Evolutionary conservation across 1,284 basidiomycete genomes (phyloP).

Genomic region (Phylloporus gajari): DNA sequence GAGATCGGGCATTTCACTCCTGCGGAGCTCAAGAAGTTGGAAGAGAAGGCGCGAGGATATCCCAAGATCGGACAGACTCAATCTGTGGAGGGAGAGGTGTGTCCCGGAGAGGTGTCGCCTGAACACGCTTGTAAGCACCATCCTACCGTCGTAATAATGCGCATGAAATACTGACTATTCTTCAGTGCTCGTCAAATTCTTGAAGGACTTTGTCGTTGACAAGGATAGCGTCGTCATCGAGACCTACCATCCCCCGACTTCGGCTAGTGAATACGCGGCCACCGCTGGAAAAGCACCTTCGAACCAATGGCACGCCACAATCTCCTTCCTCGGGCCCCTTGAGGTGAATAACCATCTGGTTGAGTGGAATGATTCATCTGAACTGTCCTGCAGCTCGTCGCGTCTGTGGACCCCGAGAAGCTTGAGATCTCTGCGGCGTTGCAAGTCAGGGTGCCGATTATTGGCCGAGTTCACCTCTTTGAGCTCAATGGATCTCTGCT

Average conservation of each 20-base stretch:
- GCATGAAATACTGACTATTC: not conserved
- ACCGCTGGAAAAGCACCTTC: not conserved
- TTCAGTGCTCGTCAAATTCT: conserved; percentile 7
- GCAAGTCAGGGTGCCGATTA: not conserved
- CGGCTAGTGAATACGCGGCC: too few relatives aligned
- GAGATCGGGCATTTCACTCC: not conserved
- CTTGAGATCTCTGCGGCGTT: not conserved
- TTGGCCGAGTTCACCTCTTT: not conserved
- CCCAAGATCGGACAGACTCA: not conserved
- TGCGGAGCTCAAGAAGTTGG: not conserved
- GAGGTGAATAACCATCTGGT: not conserved
- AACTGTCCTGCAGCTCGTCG: not conserved
- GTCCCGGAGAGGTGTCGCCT: not conserved
- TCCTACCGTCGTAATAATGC: not conserved
- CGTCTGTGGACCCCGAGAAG: not conserved
- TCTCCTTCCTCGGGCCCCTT: not conserved
- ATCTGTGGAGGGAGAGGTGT: not conserved
- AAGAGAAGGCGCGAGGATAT: not conserved
- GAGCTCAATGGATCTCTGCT: not conserved
- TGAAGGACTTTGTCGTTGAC: not conserved
- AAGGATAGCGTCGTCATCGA: not conserved
- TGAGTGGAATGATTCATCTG: not conserved
- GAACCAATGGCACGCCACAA: not conserved
- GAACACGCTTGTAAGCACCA: not conserved
- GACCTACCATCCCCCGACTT: not conserved